These are phyloP conservation scores for Trypanosoma brucei DNA, from an alignment of 208 protist genomes.

Conservation along the genomic window DNA sequence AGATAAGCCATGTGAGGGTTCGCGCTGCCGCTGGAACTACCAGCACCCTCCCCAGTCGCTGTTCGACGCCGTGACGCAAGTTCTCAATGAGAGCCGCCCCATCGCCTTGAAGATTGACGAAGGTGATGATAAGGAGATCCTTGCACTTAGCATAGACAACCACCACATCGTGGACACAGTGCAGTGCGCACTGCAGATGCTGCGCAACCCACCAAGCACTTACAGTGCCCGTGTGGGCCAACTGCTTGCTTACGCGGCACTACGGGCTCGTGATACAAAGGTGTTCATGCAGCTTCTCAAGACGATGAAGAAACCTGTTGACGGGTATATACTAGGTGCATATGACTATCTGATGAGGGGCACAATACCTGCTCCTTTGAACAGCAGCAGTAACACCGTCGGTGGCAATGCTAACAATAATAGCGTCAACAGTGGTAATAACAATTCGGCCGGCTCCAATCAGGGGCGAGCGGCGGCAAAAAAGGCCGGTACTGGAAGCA, in stretches of 20 bases:
- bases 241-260: slow-evolving; percentile 76
- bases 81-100: slow-evolving; percentile 75
- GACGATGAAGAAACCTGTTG: slow-evolving; percentile 88
- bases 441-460: slow-evolving; percentile 6
- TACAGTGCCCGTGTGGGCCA: slow-evolving; percentile 67
- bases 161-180: slow-evolving; percentile 81
- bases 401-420: background rate
- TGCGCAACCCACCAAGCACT: slow-evolving; percentile 66
- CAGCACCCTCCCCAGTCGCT: slow-evolving; percentile 71
- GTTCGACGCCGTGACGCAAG: slow-evolving; percentile 83
- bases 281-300: slow-evolving; percentile 87
- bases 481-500: slow-evolving; percentile 19
- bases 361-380: slow-evolving; percentile 27
- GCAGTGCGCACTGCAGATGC: slow-evolving; percentile 85
- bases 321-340: slow-evolving; percentile 79
- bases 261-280: slow-evolving; percentile 64
- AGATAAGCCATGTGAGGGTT: slow-evolving; percentile 86
- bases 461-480: slow-evolving; percentile 20
- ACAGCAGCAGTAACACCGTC: background rate
- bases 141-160: slow-evolving; percentile 72
- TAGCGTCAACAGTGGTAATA: slow-evolving; percentile 9
- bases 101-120: slow-evolving; percentile 81
- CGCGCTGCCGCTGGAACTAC: slow-evolving; percentile 83
- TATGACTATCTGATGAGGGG: slow-evolving; percentile 71
- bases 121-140: slow-evolving; percentile 58